phyloP scores from a whole-genome alignment of 257 asterid genomes.

The Lycium barbarum region DNA sequence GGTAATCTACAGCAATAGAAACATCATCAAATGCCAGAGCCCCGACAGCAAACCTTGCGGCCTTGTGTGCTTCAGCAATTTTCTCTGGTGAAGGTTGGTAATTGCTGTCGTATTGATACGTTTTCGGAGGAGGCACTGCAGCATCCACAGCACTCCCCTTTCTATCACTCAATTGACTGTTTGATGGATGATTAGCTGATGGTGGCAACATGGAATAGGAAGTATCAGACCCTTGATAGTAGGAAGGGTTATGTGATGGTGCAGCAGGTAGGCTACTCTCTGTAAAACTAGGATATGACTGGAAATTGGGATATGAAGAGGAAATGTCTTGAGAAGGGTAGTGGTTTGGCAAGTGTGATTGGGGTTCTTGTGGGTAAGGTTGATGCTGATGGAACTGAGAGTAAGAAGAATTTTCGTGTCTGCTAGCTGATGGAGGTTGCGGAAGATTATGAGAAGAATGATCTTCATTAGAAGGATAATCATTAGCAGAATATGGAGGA shows the following conservation, averaged over 20 bases:
- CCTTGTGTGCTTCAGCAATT: conserved; percentile 89
- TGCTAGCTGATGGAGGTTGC: conserved; percentile 52
- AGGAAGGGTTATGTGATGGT: conserved; percentile 69
- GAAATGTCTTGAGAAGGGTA: conserved; percentile 59
- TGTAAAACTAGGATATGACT: conserved; percentile 76
- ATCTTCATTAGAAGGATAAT: conserved; percentile 40
- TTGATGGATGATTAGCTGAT: conserved; percentile 52
- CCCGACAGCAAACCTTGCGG: conserved; percentile 89
- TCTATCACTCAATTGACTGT: conserved; percentile 50
- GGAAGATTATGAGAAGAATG: conserved; percentile 37
- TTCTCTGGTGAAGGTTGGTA: conserved; percentile 86
- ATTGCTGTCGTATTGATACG: conserved; percentile 69
- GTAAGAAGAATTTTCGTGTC: conserved; percentile 50
- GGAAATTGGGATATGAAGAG: conserved; percentile 63
- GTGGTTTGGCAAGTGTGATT: conserved; percentile 51
- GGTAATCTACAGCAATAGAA: conserved; percentile 70
- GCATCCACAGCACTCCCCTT: conserved; percentile 52
- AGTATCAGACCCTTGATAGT: conserved; percentile 64
- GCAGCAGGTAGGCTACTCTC: conserved; percentile 78
- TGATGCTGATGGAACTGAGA: conserved; percentile 59
- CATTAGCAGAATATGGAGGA: conserved; percentile 31
- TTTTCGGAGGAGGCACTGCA: conserved; percentile 42
- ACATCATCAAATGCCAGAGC: conserved; percentile 89
- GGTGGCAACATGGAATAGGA: conserved; percentile 51
- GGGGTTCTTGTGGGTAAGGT: conserved; percentile 54